A percentile compares a stretch with the other conserved stretches of the same genome.
Conservation (phyloP, 2,329 filamentous ascomycete species). For the Chrysoporthe austroafricana region DNA sequence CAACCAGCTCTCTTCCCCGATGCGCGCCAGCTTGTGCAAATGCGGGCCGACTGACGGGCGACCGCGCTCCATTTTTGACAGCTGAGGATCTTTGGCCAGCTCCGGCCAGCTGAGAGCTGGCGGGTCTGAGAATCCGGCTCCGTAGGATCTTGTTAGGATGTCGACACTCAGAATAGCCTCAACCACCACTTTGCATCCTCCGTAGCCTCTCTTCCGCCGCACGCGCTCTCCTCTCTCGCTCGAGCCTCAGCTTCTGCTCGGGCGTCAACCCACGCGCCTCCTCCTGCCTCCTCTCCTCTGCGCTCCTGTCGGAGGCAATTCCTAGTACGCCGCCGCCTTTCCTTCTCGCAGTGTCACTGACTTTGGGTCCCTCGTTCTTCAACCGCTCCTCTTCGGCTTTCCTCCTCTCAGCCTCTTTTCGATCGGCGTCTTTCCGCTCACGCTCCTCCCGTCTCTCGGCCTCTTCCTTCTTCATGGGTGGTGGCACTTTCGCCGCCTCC, state of each 20-base stretch:
- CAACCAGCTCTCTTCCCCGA: neutral
- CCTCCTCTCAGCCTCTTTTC: slow-evolving; percentile 71
- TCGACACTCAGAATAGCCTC: slow-evolving; percentile 12
- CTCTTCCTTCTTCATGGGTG: slow-evolving; percentile 71
- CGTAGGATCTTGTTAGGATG: neutral
- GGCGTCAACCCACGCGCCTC: slow-evolving; percentile 83
- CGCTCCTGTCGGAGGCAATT: slow-evolving; percentile 69
- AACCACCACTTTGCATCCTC: slow-evolving; percentile 58
- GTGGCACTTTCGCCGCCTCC: slow-evolving; percentile 74
- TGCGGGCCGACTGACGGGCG: slow-evolving; percentile 8
- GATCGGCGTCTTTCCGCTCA: slow-evolving; percentile 71
- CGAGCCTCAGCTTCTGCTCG: slow-evolving; percentile 82
- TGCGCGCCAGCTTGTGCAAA: neutral
- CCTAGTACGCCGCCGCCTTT: slow-evolving; percentile 58
- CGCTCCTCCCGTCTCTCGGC: slow-evolving; percentile 69
- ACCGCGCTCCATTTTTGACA: slow-evolving; percentile 4
- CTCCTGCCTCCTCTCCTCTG: slow-evolving; percentile 80
- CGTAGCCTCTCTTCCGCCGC: slow-evolving; percentile 88
- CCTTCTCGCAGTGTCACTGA: slow-evolving; percentile 45
- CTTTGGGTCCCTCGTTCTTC: slow-evolving; percentile 65
- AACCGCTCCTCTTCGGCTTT: slow-evolving; percentile 76
- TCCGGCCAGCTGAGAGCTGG: neutral
- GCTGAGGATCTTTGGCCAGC: neutral
- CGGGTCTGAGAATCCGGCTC: neutral
- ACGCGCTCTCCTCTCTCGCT: slow-evolving; percentile 85